These are phyloP conservation scores for Amphibolis antarctica DNA, from an alignment of 106 monocot species.

Conservation along the genomic window DNA sequence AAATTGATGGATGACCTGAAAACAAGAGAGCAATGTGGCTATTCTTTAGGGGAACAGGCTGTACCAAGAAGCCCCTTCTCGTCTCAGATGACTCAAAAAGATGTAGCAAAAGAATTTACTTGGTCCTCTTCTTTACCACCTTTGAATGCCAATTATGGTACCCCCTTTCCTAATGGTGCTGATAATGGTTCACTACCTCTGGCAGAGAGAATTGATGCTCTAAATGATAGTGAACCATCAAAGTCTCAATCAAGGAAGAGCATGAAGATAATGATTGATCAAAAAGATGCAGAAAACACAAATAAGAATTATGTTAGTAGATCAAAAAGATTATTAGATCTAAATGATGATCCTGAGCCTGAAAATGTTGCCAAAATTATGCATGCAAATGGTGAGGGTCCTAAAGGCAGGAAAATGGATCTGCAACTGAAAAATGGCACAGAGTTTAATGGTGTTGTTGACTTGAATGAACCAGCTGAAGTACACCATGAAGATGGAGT, in stretches of 20 bases:
- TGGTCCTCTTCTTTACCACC: not conserved
- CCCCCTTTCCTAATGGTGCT: not conserved
- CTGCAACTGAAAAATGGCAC: too few species aligned
- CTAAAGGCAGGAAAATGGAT: not conserved
- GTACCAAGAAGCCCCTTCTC: not conserved
- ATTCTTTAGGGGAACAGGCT: not conserved
- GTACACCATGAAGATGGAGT: constrained; percentile 13
- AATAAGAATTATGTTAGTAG: not conserved
- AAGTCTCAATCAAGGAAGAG: not conserved
- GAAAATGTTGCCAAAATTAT: constrained; percentile 11
- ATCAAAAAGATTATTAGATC: not conserved
- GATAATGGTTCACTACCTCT: not conserved
- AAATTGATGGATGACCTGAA: constrained; percentile 48
- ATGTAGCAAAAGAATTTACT: not conserved
- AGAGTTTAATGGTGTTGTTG: constrained; percentile 13
- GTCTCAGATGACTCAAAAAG: not conserved
- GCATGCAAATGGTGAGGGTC: constrained; percentile 1
- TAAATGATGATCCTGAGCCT: not conserved
- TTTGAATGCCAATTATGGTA: not conserved
- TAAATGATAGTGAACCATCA: not conserved
- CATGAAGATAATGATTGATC: not conserved
- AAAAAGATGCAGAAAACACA: not conserved
- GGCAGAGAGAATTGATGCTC: not conserved
- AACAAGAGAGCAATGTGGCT: constrained; percentile 12
- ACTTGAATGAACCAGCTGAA: constrained; percentile 45